phyloP scores from a whole-genome alignment of 2,329 filamentous ascomycete genomes.

The Niveomyces coronatus region DNA sequence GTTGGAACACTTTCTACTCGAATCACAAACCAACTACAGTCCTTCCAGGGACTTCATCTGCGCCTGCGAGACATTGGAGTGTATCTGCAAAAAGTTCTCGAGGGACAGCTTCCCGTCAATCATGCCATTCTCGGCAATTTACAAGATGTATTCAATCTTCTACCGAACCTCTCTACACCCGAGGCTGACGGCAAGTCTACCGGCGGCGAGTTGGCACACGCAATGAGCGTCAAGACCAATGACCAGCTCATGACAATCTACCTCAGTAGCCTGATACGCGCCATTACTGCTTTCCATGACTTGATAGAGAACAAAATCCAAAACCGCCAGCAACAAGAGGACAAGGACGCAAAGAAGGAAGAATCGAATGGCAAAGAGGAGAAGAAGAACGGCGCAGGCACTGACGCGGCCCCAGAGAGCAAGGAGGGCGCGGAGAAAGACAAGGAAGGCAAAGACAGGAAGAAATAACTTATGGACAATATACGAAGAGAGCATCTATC shows the following conservation, averaged over 20 bases:
- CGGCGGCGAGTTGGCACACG: slow-evolving; percentile 81
- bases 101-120: slow-evolving; percentile 87
- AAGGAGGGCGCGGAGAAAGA: slow-evolving; percentile 45
- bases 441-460: slow-evolving; percentile 42
- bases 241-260: slow-evolving; percentile 99
- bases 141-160: slow-evolving; percentile 98
- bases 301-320: slow-evolving; percentile 99
- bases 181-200: slow-evolving; percentile 52
- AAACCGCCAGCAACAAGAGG: slow-evolving; percentile 93
- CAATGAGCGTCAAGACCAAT: slow-evolving; percentile 98
- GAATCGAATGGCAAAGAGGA: slow-evolving; percentile 51
- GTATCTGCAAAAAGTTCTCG: slow-evolving; percentile 92
- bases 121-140: slow-evolving; percentile 95
- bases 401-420: slow-evolving; percentile 29
- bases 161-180: slow-evolving; percentile 88
- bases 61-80: slow-evolving; percentile 89
- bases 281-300: slow-evolving; percentile 98
- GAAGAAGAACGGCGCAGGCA: slow-evolving; percentile 40
- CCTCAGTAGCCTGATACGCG: slow-evolving; percentile 88
- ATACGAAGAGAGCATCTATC: not conserved
- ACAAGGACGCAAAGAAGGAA: slow-evolving; percentile 80
- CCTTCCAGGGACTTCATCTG: slow-evolving; percentile 88
- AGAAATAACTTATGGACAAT: slow-evolving; percentile 24
- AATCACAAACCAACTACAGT: slow-evolving; percentile 96
- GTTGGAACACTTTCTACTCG: slow-evolving; percentile 93